phyloP scores from a whole-genome alignment of 202 grass and related monocot genomes.

The Panicum hallii region DNA sequence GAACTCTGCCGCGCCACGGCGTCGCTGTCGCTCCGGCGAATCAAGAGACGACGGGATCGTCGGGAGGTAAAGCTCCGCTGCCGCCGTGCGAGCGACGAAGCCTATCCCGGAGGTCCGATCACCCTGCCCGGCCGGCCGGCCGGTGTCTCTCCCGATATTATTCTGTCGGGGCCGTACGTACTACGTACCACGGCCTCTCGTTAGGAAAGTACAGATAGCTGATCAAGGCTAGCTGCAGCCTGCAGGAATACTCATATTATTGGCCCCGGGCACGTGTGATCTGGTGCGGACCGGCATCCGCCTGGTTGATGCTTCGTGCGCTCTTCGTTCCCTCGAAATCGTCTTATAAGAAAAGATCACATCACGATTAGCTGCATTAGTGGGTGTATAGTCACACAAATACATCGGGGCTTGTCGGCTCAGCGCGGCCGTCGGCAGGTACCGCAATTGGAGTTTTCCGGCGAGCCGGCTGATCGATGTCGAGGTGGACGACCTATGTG shows the following conservation, averaged over 20 bases:
- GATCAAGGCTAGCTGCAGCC: not conserved
- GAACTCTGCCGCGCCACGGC: constrained; percentile 22
- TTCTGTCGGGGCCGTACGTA: not conserved
- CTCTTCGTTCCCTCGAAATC: not conserved
- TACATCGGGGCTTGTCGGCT: not conserved
- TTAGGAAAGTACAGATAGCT: not conserved
- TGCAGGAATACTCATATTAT: constrained; percentile 23
- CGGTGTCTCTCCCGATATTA: not conserved
- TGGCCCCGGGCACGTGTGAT: constrained; percentile 9
- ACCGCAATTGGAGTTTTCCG: not conserved
- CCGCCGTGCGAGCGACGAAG: not conserved
- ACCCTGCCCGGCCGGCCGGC: not conserved
- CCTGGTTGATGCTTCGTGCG: not conserved
- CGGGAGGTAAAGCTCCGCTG: not conserved
- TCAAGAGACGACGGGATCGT: not conserved
- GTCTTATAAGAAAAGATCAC: not conserved
- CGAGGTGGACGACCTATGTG: not conserved
- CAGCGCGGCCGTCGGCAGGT: not conserved
- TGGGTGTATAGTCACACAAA: not conserved
- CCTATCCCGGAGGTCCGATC: constrained; percentile 42
- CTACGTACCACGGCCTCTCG: constrained; percentile 29
- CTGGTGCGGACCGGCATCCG: not conserved
- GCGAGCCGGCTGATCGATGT: not conserved
- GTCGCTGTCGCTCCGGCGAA: not conserved
- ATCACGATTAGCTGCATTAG: not conserved